Conservation (phyloP, 208 protist genomes). For the Leishmania mexicana region DNA sequence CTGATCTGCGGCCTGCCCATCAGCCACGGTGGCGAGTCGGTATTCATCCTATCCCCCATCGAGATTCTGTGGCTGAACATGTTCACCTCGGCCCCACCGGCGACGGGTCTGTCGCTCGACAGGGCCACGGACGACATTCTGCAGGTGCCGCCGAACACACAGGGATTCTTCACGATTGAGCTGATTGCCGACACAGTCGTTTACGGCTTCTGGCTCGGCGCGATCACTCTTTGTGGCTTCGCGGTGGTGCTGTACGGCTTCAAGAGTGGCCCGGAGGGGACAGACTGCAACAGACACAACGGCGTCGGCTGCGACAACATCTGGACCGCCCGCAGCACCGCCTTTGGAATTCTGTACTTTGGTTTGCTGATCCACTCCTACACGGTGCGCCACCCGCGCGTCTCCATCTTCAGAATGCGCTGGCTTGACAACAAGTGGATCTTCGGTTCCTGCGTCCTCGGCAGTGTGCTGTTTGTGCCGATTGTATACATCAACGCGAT, state of each 20-base stretch:
- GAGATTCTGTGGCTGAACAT: constrained; percentile 95
- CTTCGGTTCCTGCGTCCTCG: constrained; percentile 59
- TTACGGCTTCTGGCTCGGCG: constrained; percentile 87
- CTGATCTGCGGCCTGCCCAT: constrained; percentile 87
- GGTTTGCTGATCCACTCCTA: constrained; percentile 90
- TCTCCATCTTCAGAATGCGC: constrained; percentile 82
- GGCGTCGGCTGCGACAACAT: constrained; percentile 56
- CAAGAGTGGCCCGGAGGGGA: constrained; percentile 49
- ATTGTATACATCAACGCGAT: constrained; percentile 83
- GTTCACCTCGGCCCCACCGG: constrained; percentile 79
- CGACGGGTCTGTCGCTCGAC: constrained; percentile 82
- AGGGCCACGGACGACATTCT: constrained; percentile 77
- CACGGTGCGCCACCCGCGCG: constrained; percentile 81
- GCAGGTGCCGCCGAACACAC: constrained; percentile 75
- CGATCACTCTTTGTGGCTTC: constrained; percentile 61
- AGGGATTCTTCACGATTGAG: constrained; percentile 83
- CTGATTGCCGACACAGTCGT: constrained; percentile 79
- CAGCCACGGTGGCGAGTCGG: constrained; percentile 53
- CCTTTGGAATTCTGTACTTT: constrained; percentile 87
- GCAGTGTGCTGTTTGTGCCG: constrained; percentile 60
- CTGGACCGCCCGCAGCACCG: constrained; percentile 77
- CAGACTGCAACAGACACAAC: constrained; percentile 65
- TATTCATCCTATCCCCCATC: constrained; percentile 90
- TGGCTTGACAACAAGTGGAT: constrained; percentile 90
- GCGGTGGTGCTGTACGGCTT: constrained; percentile 74